Percentiles rank a stretch among this genome's conserved stretches.
These are phyloP conservation scores for Cladosporium velox DNA, from an alignment of 2,329 filamentous ascomycete genomes.

Conservation along the genomic window DNA sequence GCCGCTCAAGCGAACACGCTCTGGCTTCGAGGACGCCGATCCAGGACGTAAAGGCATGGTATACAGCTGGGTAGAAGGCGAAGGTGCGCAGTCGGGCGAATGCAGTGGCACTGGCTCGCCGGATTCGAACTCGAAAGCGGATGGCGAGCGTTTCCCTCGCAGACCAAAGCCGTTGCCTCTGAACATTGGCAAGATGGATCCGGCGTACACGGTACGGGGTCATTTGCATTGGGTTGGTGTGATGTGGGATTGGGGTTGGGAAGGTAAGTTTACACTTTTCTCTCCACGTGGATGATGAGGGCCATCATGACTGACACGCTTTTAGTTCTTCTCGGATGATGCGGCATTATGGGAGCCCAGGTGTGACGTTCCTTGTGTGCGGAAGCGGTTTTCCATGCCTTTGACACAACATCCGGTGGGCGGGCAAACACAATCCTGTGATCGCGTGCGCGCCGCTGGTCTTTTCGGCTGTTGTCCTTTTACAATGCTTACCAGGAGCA, in stretches of 20 bases:
- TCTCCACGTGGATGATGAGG: not conserved
- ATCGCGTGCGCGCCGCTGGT: not conserved
- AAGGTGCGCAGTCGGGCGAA: conserved; percentile 13
- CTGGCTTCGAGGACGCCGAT: conserved; percentile 27
- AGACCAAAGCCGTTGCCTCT: conserved; percentile 18
- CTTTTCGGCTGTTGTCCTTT: not conserved
- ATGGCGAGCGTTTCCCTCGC: conserved; percentile 22
- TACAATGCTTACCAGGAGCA: conserved; percentile 11
- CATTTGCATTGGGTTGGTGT: conserved; percentile 69
- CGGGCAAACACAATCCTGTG: too few species aligned
- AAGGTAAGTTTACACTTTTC: conserved; percentile 53
- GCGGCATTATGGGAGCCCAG: not conserved
- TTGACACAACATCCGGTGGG: not conserved
- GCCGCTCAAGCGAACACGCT: conserved; percentile 26
- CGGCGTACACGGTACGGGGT: conserved; percentile 65
- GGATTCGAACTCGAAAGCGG: conserved; percentile 8
- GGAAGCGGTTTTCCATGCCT: not conserved
- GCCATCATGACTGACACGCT: conserved; percentile 14
- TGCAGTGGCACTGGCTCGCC: conserved; percentile 20
- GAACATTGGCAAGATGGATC: conserved; percentile 49
- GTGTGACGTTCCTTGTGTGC: not conserved
- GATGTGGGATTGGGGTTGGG: conserved; percentile 73
- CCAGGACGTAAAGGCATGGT: conserved; percentile 38
- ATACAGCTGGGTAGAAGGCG: conserved; percentile 34
- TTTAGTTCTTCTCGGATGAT: conserved; percentile 45